Evolutionary conservation across 2,329 filamentous ascomycete genomes (phyloP), one percentile per base, ranked within the genome.

Genomic region (Allantophomopsis cytisporea): DNA sequence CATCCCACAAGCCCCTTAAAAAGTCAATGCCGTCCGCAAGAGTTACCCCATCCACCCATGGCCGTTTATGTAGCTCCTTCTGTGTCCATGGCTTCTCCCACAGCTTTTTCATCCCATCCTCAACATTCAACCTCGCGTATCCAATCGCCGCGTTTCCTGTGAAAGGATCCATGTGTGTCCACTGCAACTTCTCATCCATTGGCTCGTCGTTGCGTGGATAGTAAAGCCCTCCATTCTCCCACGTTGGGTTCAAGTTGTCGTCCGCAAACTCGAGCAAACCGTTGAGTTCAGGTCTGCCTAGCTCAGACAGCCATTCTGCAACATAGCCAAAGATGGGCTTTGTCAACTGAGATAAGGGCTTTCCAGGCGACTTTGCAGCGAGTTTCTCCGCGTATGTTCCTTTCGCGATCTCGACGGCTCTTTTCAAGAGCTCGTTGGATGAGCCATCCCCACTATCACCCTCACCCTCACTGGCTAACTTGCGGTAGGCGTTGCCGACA

Each of bases 51-150:
- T 39, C 36, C 12, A 42, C 21, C 5, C 21, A 39, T 2, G 40
- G 40, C 10, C 31, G n/a, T 13, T 4, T 7, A 20, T 4, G 2
- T 7, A 39, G 6, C 16, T 16, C 15, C 30, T 54, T 48, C 12
- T 37, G 39, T 1, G 46, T 50, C 52, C 55, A 58, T 1, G 57
- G 55, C n/a, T 41, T 15, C 21, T 57, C 55, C 47, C 50, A 62
- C 50, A 60, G 56, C 31, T 40, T 55, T 44, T 50, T 54, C 48
- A 56, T 54, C 11, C 60, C 60, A 41, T 60, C 51, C 4, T 46
- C 39, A 10, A 62, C 54, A 41, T 62, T 61, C 15, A 61, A 43
- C 15, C 59, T 44, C 5, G 51, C 51, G 35, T 63, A 63, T 1
- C 51, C 58, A 40, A 63, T 54, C 0, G 46, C 52, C 1, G 52